Percentiles rank a stretch among this genome's conserved stretches.
Conservation (phyloP, 2,329 filamentous ascomycete species). For the Colletotrichum abscissum region DNA sequence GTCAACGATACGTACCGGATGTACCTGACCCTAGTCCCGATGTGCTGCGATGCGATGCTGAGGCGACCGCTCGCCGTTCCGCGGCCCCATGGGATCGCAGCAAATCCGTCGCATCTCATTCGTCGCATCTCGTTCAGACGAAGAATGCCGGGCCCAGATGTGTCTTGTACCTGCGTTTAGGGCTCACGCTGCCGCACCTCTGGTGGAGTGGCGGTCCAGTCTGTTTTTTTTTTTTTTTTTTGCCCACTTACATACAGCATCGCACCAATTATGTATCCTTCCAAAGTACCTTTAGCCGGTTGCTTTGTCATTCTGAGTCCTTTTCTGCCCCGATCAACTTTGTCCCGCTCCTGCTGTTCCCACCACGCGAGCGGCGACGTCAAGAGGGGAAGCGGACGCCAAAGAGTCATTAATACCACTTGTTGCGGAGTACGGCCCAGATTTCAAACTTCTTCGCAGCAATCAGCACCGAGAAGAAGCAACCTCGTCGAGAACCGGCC, state of each 20-base stretch:
- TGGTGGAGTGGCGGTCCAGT: background rate
- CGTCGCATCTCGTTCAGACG: constrained; percentile 28
- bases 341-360: background rate
- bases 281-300: background rate
- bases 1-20: constrained; percentile 8
- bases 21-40: constrained; percentile 25
- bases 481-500: constrained; percentile 5
- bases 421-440: constrained; percentile 20
- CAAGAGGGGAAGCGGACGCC: background rate
- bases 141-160: constrained; percentile 26
- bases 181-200: constrained; percentile 27
- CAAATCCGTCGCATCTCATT: constrained; percentile 33
- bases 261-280: background rate
- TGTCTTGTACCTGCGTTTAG: constrained; percentile 35
- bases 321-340: constrained; percentile 17
- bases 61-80: constrained; percentile 22
- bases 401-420: constrained; percentile 24
- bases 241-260: background rate
- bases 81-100: constrained; percentile 14
- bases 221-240: background rate
- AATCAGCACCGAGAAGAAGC: constrained; percentile 20
- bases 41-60: constrained; percentile 29
- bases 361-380: background rate
- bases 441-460: constrained; percentile 14
- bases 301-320: constrained; percentile 31